These are phyloP conservation scores for Arachis hypogaea DNA, from an alignment of 306 rosid genomes.

Conservation along the genomic window DNA sequence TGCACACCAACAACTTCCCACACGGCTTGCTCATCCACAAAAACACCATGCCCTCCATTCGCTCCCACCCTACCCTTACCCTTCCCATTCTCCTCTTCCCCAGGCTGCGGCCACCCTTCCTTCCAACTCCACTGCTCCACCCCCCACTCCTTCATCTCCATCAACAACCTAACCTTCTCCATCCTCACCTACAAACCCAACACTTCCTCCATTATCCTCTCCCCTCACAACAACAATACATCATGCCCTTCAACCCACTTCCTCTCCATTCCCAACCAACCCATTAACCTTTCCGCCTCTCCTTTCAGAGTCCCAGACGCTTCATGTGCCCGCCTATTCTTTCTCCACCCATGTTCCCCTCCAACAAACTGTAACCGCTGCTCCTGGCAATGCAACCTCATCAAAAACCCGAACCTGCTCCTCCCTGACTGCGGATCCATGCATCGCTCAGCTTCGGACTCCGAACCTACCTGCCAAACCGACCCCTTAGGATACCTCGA, in stretches of 20 bases:
- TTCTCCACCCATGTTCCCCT: conserved; percentile 66
- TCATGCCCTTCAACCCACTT: conserved; percentile 44
- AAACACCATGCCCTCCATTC: conserved; percentile 66
- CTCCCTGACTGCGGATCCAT: conserved; percentile 57
- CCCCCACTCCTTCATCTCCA: conserved; percentile 58
- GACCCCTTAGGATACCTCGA: conserved; percentile 71
- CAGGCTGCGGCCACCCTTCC: conserved; percentile 90
- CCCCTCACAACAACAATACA: conserved; percentile 42
- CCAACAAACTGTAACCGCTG: conserved; percentile 66
- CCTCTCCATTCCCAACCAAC: conserved; percentile 51
- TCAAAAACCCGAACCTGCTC: conserved; percentile 57
- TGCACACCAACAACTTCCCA: conserved; percentile 26
- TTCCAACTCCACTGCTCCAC: conserved; percentile 69
- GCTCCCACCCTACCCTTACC: conserved; percentile 43
- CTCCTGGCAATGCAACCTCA: conserved; percentile 76
- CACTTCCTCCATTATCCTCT: conserved; percentile 62
- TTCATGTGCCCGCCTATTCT: conserved; percentile 64
- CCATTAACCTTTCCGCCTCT: conserved; percentile 64
- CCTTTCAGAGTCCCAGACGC: conserved; percentile 68
- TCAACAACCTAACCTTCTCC: conserved; percentile 70
- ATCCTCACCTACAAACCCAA: conserved; percentile 57
- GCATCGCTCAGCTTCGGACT: conserved; percentile 45
- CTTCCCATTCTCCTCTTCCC: conserved; percentile 75
- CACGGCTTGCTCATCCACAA: conserved; percentile 38
- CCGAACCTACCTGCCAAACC: conserved; percentile 53